A percentile compares a stretch with the other conserved stretches of the same genome.
These are phyloP conservation scores for Neolentinus lepideus DNA, from an alignment of 1,284 basidiomycete species.

Conservation along the genomic window DNA sequence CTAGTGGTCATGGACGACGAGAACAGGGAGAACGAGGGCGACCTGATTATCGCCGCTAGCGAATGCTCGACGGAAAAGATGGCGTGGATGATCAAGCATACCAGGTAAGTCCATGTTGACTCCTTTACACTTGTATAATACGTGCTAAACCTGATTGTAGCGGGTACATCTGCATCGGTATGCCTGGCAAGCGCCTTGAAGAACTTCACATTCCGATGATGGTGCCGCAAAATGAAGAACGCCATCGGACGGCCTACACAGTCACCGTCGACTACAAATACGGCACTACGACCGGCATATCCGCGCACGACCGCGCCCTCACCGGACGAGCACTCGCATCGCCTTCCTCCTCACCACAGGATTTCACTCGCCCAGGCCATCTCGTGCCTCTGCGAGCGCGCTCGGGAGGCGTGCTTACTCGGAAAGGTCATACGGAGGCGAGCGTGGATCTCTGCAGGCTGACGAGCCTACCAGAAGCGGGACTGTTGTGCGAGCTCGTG, in stretches of 20 bases:
- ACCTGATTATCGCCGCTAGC: constrained; percentile 81
- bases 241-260: constrained; percentile 94
- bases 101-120: constrained; percentile 66
- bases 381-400: constrained; percentile 90
- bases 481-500: constrained; percentile 92
- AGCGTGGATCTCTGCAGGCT: constrained; percentile 84
- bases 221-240: constrained; percentile 87
- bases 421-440: constrained; percentile 93
- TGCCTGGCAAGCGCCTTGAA: constrained; percentile 72
- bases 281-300: constrained; percentile 96
- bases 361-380: constrained; percentile 93
- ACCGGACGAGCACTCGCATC: constrained; percentile 81
- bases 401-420: constrained; percentile 76
- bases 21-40: constrained; percentile 90
- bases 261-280: constrained; percentile 91
- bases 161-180: constrained; percentile 91
- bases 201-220: constrained; percentile 92
- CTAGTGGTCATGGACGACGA: constrained; percentile 96
- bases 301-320: constrained; percentile 89
- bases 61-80: constrained; percentile 91
- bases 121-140: background rate
- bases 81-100: constrained; percentile 98
- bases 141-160: constrained; percentile 31
- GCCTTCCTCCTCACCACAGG: constrained; percentile 44
- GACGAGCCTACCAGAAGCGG: constrained; percentile 71